Conservation (phyloP, 1,284 basidiomycete species). For the Mycena sp. region DNA sequence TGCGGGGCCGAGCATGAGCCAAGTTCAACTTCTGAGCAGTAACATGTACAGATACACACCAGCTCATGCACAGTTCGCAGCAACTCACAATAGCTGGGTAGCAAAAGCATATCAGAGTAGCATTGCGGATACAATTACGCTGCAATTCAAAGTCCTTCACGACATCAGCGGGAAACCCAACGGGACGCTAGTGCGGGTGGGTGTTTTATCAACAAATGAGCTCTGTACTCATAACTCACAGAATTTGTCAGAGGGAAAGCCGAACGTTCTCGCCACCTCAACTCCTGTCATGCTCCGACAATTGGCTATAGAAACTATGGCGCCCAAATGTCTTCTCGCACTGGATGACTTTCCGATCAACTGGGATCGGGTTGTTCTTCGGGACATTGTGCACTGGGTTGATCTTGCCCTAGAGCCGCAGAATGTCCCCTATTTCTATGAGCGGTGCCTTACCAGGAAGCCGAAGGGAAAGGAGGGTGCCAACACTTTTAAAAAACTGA, state of each 20-base stretch:
- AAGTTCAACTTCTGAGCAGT: neutral
- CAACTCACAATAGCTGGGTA: neutral
- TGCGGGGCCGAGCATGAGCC: neutral
- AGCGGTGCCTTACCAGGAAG: slow-evolving; percentile 1
- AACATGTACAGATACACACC: neutral
- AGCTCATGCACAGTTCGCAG: neutral
- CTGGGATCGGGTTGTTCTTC: neutral
- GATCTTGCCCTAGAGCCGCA: neutral
- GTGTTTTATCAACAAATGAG: no score
- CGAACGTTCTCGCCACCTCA: no score
- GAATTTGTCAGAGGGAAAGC: no score
- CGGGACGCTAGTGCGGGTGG: no score
- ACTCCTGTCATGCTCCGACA: no score
- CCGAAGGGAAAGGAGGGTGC: neutral
- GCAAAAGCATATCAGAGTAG: neutral
- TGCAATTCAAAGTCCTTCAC: neutral
- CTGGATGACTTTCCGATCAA: neutral
- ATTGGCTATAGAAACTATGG: no score
- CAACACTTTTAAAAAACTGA: neutral
- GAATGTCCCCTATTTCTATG: neutral
- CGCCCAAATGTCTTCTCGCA: no score
- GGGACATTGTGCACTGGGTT: neutral
- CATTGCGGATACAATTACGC: neutral
- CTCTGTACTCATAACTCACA: no score
- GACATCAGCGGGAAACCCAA: neutral